Conservation (phyloP, 495 filamentous ascomycete species). For the Recurvomyces mirabilis region DNA sequence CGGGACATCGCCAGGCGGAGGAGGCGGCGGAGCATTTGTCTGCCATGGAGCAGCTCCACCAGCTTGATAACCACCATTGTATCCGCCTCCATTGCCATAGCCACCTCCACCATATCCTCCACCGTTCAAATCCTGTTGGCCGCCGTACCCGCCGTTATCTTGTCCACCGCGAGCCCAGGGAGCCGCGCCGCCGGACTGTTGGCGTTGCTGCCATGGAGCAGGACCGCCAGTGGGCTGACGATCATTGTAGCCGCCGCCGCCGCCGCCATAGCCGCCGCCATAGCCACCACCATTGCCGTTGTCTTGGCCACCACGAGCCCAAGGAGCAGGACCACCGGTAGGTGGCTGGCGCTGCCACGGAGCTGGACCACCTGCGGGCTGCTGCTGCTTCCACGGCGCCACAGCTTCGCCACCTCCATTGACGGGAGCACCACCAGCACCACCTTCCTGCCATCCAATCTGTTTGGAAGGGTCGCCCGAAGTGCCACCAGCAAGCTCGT, state of each 20-base stretch:
- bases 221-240: slow-evolving; percentile 1
- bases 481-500: slow-evolving; percentile 79
- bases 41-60: too few species aligned
- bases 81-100: too few species aligned
- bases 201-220: slow-evolving; percentile 16
- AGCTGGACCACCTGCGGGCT: slow-evolving; percentile 71
- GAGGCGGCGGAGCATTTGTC: too few species aligned
- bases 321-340: slow-evolving; percentile 16
- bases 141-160: background rate
- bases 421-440: slow-evolving; percentile 31
- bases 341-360: slow-evolving; percentile 45
- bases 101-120: too few species aligned
- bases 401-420: slow-evolving; percentile 41
- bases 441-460: slow-evolving; percentile 66
- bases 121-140: too few species aligned
- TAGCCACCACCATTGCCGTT: slow-evolving; percentile 12
- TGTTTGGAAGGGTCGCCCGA: slow-evolving; percentile 66
- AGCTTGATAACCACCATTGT: too few species aligned
- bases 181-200: background rate
- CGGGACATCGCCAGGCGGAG: too few species aligned
- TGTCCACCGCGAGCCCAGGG: background rate
- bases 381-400: slow-evolving; percentile 80
- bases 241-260: slow-evolving; percentile 14
- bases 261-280: slow-evolving; percentile 4
- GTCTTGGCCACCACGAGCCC: slow-evolving; percentile 17